Evolutionary conservation across 768 basidiomycete genomes (phyloP).

Genomic region (Mycena filopes): DNA sequence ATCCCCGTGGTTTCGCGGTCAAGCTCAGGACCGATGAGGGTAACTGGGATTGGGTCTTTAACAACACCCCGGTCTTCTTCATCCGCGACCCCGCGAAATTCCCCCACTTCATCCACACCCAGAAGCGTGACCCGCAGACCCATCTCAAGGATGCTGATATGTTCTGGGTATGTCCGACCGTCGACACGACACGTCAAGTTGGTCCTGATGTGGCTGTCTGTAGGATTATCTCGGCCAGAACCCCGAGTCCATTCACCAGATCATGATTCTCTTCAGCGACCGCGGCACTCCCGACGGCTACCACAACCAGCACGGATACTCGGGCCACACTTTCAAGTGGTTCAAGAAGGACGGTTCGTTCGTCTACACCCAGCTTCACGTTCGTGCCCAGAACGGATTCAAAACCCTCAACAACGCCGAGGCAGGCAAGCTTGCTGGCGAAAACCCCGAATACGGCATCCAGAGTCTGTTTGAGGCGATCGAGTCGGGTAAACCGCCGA

Average conservation of each 20-base stretch:
- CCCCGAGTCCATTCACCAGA: slow-evolving; percentile 89
- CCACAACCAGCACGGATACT: slow-evolving; percentile 91
- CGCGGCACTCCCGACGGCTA: slow-evolving; percentile 93
- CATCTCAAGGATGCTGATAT: slow-evolving; percentile 89
- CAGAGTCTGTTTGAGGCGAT: slow-evolving; percentile 85
- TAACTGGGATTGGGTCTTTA: slow-evolving; percentile 92
- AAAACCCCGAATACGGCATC: slow-evolving; percentile 88
- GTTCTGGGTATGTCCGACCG: slow-evolving; percentile 73
- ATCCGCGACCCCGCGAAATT: slow-evolving; percentile 90
- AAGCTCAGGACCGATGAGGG: slow-evolving; percentile 93
- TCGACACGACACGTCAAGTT: background rate
- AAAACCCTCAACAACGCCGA: slow-evolving; percentile 81
- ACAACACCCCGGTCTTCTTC: slow-evolving; percentile 94
- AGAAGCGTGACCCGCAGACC: slow-evolving; percentile 92
- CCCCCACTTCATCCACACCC: slow-evolving; percentile 94
- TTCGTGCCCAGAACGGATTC: slow-evolving; percentile 82
- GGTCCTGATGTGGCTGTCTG: slow-evolving; percentile 34
- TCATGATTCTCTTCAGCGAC: slow-evolving; percentile 94
- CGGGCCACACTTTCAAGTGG: slow-evolving; percentile 92
- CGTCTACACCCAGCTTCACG: slow-evolving; percentile 89
- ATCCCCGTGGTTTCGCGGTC: slow-evolving; percentile 92
- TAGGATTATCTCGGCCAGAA: slow-evolving; percentile 91
- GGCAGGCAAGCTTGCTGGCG: slow-evolving; percentile 73
- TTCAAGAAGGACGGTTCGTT: slow-evolving; percentile 86
- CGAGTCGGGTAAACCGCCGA: slow-evolving; percentile 81